Evolutionary conservation across 2,329 filamentous ascomycete genomes (phyloP), one percentile per base, ranked within the genome.

Genomic region (Fusarium scirpi): DNA sequence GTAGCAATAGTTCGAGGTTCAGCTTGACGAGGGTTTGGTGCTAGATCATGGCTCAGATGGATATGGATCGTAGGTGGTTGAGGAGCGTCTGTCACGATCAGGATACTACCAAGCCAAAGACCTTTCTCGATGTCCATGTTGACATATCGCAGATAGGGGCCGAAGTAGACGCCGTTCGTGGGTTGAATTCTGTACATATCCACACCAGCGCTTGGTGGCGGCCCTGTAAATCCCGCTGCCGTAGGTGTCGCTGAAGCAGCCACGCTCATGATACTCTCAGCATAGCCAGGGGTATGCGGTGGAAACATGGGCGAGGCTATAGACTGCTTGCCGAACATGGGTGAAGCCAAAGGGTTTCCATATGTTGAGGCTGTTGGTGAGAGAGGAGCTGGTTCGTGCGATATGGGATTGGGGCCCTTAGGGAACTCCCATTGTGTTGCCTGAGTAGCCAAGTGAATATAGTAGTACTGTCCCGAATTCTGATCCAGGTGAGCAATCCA

Each of bases 351-450:
- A 6, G 91, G 90, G 76, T 94, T 92, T 64, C 91, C 91, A 73
- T 93, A 94, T 0, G 91, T 91, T 52, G 90, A 93, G 8, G 89
- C 89, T 1, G 91, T 91, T 0, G 95, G 95, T 9, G 95, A 98
- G 60, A 98, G 82, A 0, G 95, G 95, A 18, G 90, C 86, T 16
- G 92, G 87, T 64, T 97, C 94, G 69, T 97, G 88, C 68, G 93
- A 92, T 57, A 98, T 85, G 2, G 95, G 95, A 25, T 94, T 97
- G 1, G 94, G 94, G 0, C 95, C 95, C 81, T 98, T 98, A 29
- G 96, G 96, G 73, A 98, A 98, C 77, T 99, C 96, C 96, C 96
- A 99, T 78, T 99, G 96, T 1, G 96, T 99, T 5, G 94, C 94
- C 78, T 98, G 96, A 1, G 93, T 94, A 3, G 94, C 92, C 30